Percentiles rank a stretch among this genome's conserved stretches.
These are phyloP conservation scores for Juglanconis oblonga DNA, from an alignment of 2,329 filamentous ascomycete genomes.

Conservation along the genomic window DNA sequence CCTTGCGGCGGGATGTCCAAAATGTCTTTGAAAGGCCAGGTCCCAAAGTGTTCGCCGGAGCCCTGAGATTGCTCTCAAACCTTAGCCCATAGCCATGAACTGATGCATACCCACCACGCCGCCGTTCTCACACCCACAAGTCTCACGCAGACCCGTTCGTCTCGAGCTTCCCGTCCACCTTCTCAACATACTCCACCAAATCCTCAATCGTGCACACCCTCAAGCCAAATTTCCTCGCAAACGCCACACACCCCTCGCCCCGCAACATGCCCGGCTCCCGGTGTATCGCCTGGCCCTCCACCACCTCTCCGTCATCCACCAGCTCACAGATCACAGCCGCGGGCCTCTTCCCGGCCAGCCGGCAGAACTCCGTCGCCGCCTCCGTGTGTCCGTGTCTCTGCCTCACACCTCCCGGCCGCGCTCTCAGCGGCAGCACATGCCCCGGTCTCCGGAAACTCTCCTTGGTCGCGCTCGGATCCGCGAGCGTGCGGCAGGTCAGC, in stretches of 20 bases:
- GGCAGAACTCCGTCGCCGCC: conserved; percentile 86
- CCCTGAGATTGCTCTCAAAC: no score
- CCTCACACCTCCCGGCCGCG: conserved; percentile 75
- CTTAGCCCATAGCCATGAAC: no score
- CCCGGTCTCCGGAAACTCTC: conserved; percentile 76
- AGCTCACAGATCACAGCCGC: conserved; percentile 89
- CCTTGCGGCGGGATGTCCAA: conserved; percentile 13
- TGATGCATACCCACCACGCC: no score
- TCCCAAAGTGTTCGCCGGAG: neutral
- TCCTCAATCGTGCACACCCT: conserved; percentile 96
- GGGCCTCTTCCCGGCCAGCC: conserved; percentile 71
- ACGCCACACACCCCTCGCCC: conserved; percentile 80
- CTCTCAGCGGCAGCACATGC: conserved; percentile 83
- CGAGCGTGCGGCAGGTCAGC: conserved; percentile 75
- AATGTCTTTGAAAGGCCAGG: neutral
- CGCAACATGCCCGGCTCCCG: conserved; percentile 83
- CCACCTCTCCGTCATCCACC: conserved; percentile 77
- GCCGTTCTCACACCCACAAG: neutral
- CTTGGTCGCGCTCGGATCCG: conserved; percentile 56
- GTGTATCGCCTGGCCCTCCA: conserved; percentile 65
- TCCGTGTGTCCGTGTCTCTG: conserved; percentile 86
- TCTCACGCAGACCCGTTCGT: conserved; percentile 37
- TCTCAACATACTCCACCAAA: conserved; percentile 75
- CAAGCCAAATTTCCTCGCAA: conserved; percentile 84
- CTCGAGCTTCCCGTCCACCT: conserved; percentile 62